Percentiles rank a stretch among this genome's conserved stretches.
Conservation (phyloP, 2,329 filamentous ascomycete genomes). For the Xylaria sp. region DNA sequence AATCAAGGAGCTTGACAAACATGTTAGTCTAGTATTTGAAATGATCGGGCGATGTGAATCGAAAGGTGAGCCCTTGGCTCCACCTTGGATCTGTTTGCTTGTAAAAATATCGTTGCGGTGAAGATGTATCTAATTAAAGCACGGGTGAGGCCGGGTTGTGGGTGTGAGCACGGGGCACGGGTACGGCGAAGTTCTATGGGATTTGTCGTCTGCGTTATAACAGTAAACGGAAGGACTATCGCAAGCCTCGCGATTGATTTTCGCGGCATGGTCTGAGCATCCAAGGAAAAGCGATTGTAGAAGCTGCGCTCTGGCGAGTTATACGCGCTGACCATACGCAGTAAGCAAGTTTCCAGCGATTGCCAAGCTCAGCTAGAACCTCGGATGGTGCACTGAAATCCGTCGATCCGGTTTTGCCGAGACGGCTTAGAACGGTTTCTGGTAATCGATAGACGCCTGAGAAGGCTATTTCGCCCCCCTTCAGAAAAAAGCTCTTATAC, state of each 20-base stretch:
- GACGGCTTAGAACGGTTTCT: constrained; percentile 7
- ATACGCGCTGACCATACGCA: constrained; percentile 4
- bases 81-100: constrained; percentile 24
- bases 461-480: constrained; percentile 27
- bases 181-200: constrained; percentile 15
- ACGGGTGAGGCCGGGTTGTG: constrained; percentile 18
- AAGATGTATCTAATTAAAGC: constrained; percentile 38
- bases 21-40: constrained; percentile 25
- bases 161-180: constrained; percentile 14
- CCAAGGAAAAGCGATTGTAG: not conserved
- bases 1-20: constrained; percentile 8
- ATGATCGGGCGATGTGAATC: constrained; percentile 16
- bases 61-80: constrained; percentile 17
- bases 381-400: constrained; percentile 12
- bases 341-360: constrained; percentile 3
- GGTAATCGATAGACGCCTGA: constrained; percentile 17
- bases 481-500: constrained; percentile 2
- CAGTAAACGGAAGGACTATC: not conserved
- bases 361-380: constrained; percentile 29
- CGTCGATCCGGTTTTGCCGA: constrained; percentile 20
- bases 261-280: not conserved
- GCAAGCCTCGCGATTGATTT: constrained; percentile 1
- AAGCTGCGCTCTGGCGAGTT: not conserved
- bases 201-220: constrained; percentile 10
- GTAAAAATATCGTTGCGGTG: constrained; percentile 35